Evolutionary conservation across 108 stramenopile genomes (phyloP).

Genomic region (Pseudonitzschia multiseries): DNA sequence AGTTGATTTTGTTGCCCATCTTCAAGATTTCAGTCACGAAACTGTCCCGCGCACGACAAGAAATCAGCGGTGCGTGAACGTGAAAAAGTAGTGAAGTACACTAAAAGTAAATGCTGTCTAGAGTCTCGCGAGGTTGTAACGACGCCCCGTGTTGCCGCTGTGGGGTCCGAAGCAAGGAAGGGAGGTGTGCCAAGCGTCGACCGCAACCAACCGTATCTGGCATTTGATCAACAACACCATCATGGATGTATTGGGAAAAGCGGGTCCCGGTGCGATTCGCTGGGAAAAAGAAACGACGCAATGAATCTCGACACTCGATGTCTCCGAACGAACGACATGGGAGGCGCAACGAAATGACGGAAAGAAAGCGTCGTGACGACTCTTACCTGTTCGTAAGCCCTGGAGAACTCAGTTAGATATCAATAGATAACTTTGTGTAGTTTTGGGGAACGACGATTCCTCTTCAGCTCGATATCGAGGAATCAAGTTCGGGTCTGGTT

Average conservation of each 20-base stretch:
- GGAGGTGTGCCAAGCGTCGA: background rate
- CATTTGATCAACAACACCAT: background rate
- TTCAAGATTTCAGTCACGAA: conserved; percentile 5
- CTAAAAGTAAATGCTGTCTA: conserved; percentile 16
- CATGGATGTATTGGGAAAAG: background rate
- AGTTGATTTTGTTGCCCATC: background rate
- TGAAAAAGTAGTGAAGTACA: conserved; percentile 13
- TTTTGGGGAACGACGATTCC: background rate
- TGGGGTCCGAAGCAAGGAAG: background rate
- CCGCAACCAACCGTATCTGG: background rate
- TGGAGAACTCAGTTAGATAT: background rate
- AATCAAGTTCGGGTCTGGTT: background rate
- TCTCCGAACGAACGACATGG: conserved; percentile 11
- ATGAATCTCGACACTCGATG: conserved; percentile 2
- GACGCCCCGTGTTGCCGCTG: conserved; percentile 1
- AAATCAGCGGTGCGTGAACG: conserved; percentile 17
- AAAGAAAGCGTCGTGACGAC: background rate
- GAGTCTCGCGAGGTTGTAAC: background rate
- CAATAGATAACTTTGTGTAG: background rate
- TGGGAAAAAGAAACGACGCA: background rate
- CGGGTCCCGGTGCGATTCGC: background rate
- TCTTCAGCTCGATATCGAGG: background rate
- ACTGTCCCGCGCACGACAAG: background rate
- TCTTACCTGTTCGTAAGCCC: conserved; percentile 2
- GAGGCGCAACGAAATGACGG: background rate